Percentiles rank a stretch among this genome's conserved stretches.
phyloP scores from a whole-genome alignment of 2,329 filamentous ascomycete genomes.

The Saccharata proteae region DNA sequence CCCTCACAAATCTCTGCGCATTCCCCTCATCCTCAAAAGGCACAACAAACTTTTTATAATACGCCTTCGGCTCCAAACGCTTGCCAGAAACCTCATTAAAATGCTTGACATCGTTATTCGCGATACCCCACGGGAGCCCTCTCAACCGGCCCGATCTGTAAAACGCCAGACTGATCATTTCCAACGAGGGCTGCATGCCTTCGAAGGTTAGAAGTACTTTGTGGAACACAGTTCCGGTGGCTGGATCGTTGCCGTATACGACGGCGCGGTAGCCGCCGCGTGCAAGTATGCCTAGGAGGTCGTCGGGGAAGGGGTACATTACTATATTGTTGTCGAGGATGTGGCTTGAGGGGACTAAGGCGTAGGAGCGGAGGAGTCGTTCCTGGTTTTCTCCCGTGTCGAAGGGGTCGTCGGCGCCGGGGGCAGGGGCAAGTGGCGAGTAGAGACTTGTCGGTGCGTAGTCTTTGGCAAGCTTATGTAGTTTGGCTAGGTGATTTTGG shows the following conservation, averaged over 20 bases:
- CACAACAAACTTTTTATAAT: slow-evolving; percentile 39
- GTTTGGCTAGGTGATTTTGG: slow-evolving; percentile 39
- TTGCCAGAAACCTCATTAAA: neutral
- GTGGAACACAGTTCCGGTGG: neutral
- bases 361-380: slow-evolving; percentile 32
- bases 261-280: slow-evolving; percentile 4
- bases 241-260: neutral
- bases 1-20: slow-evolving; percentile 38
- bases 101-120: slow-evolving; percentile 11
- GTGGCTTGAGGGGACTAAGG: slow-evolving; percentile 26
- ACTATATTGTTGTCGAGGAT: neutral
- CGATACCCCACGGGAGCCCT: slow-evolving; percentile 22
- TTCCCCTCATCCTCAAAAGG: slow-evolving; percentile 44
- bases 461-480: slow-evolving; percentile 37
- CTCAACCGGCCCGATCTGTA: slow-evolving; percentile 18
- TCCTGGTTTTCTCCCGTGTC: slow-evolving; percentile 32
- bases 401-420: slow-evolving; percentile 30
- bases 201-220: slow-evolving; percentile 20
- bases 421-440: slow-evolving; percentile 31
- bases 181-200: slow-evolving; percentile 20
- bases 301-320: neutral
- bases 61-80: slow-evolving; percentile 13
- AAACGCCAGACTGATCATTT: slow-evolving; percentile 19
- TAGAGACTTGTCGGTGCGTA: slow-evolving; percentile 31
- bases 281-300: slow-evolving; percentile 9